These are phyloP conservation scores for Eimeria necatrix DNA, from an alignment of 169 alveolate genomes.

Conservation along the genomic window DNA sequence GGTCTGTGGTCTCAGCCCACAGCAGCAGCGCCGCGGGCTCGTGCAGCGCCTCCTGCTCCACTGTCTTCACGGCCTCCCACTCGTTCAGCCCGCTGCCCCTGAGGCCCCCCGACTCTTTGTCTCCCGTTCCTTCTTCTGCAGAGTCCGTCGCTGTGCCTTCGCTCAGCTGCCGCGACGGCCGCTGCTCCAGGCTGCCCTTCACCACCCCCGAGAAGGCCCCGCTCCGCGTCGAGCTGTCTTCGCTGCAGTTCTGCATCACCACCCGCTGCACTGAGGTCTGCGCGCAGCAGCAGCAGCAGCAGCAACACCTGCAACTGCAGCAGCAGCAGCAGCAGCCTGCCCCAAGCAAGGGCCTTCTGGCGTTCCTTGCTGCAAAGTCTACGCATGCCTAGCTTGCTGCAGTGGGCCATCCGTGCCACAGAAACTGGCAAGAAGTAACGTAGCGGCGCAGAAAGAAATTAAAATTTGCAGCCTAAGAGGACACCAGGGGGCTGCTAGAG, in stretches of 20 bases:
- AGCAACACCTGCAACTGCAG: not conserved
- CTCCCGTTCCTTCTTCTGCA: conserved; percentile 9
- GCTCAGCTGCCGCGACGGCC: not conserved
- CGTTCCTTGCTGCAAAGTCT: not conserved
- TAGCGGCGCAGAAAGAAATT: not conserved
- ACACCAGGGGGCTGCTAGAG: no score
- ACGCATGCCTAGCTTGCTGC: no score
- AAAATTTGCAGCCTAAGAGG: not conserved
- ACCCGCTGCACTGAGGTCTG: conserved; percentile 75
- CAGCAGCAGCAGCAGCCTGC: conserved; percentile 19
- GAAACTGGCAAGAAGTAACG: not conserved
- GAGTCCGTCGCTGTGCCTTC: not conserved
- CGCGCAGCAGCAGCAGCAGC: conserved; percentile 30
- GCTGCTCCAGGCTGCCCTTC: not conserved
- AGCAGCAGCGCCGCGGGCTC: conserved; percentile 52
- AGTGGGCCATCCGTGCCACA: no score
- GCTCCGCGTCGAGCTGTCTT: not conserved
- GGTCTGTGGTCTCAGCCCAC: conserved; percentile 73
- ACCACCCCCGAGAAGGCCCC: not conserved
- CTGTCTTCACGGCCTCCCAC: conserved; percentile 18
- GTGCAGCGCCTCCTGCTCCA: conserved; percentile 30
- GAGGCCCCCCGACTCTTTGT: not conserved
- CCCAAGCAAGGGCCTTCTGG: not conserved
- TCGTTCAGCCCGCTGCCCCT: not conserved
- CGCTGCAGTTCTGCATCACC: conserved; percentile 34